Conservation (phyloP, 31 red algal species). For the Endocladia muricata region DNA sequence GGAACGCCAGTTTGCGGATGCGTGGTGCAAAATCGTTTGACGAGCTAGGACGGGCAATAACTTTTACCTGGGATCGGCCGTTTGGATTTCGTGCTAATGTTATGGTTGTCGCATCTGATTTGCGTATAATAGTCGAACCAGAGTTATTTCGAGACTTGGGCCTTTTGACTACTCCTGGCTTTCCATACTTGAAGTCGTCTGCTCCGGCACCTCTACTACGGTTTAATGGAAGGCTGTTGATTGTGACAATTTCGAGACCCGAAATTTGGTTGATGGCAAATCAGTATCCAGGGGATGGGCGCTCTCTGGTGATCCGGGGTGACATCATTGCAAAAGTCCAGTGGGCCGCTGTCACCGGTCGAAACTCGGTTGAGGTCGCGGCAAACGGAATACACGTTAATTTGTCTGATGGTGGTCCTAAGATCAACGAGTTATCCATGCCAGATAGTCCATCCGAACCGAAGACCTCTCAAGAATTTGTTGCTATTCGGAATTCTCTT, state of each 20-base stretch:
- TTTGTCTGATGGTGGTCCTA: constrained; percentile 44
- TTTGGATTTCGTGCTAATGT: constrained; percentile 88
- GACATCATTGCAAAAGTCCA: constrained; percentile 82
- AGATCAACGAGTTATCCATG: background rate
- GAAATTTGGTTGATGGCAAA: constrained; percentile 87
- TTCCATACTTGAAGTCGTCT: constrained; percentile 77
- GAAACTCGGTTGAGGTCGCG: constrained; percentile 68
- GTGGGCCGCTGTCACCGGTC: constrained; percentile 86
- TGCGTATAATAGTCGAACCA: constrained; percentile 82
- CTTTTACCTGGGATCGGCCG: constrained; percentile 79
- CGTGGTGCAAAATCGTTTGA: background rate
- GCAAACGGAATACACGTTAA: constrained; percentile 67
- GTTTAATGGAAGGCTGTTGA: constrained; percentile 76
- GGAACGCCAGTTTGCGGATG: background rate
- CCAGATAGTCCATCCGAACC: background rate
- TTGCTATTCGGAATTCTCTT: constrained; percentile 18
- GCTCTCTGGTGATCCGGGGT: constrained; percentile 75
- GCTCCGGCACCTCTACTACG: constrained; percentile 63
- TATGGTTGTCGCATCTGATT: constrained; percentile 75
- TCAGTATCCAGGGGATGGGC: constrained; percentile 75
- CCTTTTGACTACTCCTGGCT: constrained; percentile 75
- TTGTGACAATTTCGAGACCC: constrained; percentile 79
- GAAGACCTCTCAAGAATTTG: background rate
- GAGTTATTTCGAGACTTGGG: constrained; percentile 74
- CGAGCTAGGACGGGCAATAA: constrained; percentile 36